Evolutionary conservation across 2,329 filamentous ascomycete species (phyloP), one percentile per base, ranked within the genome.

Genomic region (Epicoccum nigrum): DNA sequence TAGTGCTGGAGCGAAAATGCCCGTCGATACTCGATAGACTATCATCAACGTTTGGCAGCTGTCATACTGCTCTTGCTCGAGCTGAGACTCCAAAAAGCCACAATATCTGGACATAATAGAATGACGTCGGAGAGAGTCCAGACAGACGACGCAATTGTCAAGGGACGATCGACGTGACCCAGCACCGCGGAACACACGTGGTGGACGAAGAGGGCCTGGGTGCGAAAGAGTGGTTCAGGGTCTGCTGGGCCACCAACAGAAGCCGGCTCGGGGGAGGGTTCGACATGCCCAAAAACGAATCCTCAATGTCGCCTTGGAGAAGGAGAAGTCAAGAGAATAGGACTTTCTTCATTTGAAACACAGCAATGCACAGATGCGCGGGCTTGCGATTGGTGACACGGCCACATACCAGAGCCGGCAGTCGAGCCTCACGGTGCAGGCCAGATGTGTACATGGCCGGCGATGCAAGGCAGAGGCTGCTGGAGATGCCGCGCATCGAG

Each of bases 181-280:
- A 7, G 19, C 19, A 28, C 16, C 8, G 42, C 28, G 42, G 23
- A 42, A 23, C 45, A 38, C 42, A 46, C 42, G 48, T 51, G 42
- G 23, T 31, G 15, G 7, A 5, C 13, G 13, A 30, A 9, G 28
- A 11, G 28, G 13, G 28, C 28, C 28, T 23, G 25, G 5, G 25
- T 5, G 21, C 16, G 27, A 28, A 35, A 46, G 13, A 19, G 17
- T 42, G 32, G 25, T 32, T 33, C 32, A 37, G 31, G 42, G 19
- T 42, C 46, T 30, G 15, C 30, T 30, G 35, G n/a, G n/a, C n/a
- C n/a, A n/a, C n/a, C n/a, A n/a, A n/a, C n/a, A n/a, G n/a, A n/a
- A n/a, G n/a, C n/a, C n/a, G n/a, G n/a, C n/a, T n/a, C n/a, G n/a
- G n/a, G n/a, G n/a, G n/a, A n/a, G n/a, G n/a, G n/a, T n/a, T n/a